A percentile compares a stretch with the other conserved stretches of the same genome.
Evolutionary conservation across 805 yeast genomes (phyloP).

Genomic region (Candida endomychidarum): DNA sequence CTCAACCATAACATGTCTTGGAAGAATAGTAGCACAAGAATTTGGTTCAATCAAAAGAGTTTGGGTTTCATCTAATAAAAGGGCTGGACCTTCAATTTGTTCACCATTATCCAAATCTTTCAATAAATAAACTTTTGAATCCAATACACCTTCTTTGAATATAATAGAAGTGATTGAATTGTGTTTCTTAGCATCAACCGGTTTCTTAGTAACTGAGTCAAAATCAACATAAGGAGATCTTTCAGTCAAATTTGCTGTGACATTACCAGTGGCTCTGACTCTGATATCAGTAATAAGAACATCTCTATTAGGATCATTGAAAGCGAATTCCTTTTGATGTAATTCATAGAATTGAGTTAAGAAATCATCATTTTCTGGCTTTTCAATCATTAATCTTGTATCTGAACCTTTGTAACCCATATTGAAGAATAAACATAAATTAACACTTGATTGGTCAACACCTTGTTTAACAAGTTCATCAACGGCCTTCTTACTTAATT

Average conservation of each 20-base stretch:
- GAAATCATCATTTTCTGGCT: slow-evolving; percentile 30
- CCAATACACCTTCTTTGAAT: slow-evolving; percentile 47
- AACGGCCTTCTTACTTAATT: slow-evolving; percentile 12
- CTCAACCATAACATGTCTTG: slow-evolving; percentile 57
- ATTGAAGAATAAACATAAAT: slow-evolving; percentile 15
- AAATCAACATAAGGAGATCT: slow-evolving; percentile 50
- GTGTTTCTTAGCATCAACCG: not conserved
- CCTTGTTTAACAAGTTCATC: slow-evolving; percentile 17
- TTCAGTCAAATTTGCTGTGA: slow-evolving; percentile 37
- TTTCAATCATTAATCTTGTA: slow-evolving; percentile 26
- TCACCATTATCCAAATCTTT: slow-evolving; percentile 56
- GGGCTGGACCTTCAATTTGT: slow-evolving; percentile 30
- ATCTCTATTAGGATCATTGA: slow-evolving; percentile 51
- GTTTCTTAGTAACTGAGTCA: slow-evolving; percentile 7
- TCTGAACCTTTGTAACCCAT: slow-evolving; percentile 27
- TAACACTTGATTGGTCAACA: slow-evolving; percentile 12
- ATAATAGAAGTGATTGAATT: slow-evolving; percentile 6
- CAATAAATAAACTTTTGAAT: slow-evolving; percentile 51
- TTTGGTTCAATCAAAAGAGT: slow-evolving; percentile 72
- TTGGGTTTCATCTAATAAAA: slow-evolving; percentile 78
- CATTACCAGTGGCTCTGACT: slow-evolving; percentile 66
- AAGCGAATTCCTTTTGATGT: slow-evolving; percentile 75
- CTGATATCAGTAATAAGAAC: slow-evolving; percentile 71
- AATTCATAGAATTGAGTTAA: slow-evolving; percentile 47
- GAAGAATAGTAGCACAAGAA: slow-evolving; percentile 54